Base-by-base conservation (phyloP, 805 yeast genomes). In the Teunomyces funiuensis region DNA sequence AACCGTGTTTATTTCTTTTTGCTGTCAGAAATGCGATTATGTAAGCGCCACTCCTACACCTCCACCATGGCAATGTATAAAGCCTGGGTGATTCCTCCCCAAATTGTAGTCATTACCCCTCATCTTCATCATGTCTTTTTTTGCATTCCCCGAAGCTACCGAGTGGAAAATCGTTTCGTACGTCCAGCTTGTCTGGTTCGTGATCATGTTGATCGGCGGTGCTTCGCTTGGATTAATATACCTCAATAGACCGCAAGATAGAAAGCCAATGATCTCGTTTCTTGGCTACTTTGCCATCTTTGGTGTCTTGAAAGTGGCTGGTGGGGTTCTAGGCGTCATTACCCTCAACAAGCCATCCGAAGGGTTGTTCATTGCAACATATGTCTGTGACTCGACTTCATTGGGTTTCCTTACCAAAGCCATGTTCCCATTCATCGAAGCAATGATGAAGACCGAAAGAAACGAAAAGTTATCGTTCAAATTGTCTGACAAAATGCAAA, bases 81-180 rank as follows among this genome's bases (percentile, higher is more conserved):
- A 29, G 3, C 30, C 6, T 9, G 9, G 9, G 7, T 6, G 9
- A 22, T 8, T 4, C 10, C 25, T 3, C 22, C 25, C 25, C 7
- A 11, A 5, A 3, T 8, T 22, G 25, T 22, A 22, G 25, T 7
- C 10, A 9, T 22, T 3, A 22, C 11, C 10, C 19, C 10, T 19
- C 14, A 31, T 22, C 3, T 22, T 5, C 25, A 31, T n/a, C 25
- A 31, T 31, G 34, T 8, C 4, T 8, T 6, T n/a, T n/a, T n/a
- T 31, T 10, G 13, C 13, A 2, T 31, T 31, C 11, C 23, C 18
- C 15, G 25, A 31, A 31, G 34, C 16, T n/a, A 31, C 10, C 34
- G 22, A 31, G 14, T 45, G 49, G 49, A 25, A 45, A 29, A 40
- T 20, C 6, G 41, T 43, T 7, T 37, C 40, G n/a, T 37, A 25